These are phyloP conservation scores for Chalaropsis thielavioides DNA, from an alignment of 2,329 filamentous ascomycete species.

Conservation along the genomic window DNA sequence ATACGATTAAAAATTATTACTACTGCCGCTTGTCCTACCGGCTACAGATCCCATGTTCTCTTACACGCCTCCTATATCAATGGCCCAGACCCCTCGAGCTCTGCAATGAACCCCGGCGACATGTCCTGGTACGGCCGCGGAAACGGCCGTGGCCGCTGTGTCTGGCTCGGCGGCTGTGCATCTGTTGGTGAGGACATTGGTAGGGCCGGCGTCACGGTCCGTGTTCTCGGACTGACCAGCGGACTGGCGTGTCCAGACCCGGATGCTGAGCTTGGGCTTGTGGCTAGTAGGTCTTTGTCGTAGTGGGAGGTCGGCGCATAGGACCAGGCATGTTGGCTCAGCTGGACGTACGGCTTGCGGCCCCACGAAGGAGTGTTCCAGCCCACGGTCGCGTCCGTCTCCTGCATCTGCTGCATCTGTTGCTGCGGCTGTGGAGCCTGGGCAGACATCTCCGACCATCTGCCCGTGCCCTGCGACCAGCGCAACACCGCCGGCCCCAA, in stretches of 20 bases:
- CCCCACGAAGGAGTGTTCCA: conserved; percentile 4
- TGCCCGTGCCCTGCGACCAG: conserved; percentile 3
- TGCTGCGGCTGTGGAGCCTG: neutral
- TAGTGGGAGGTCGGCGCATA: conserved; percentile 10
- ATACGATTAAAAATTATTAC: neutral
- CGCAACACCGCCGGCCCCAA: neutral
- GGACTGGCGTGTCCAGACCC: neutral
- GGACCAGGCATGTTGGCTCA: conserved; percentile 7
- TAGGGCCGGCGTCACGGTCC: conserved; percentile 7
- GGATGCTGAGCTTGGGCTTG: neutral
- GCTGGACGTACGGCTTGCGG: conserved; percentile 1
- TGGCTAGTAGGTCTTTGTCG: neutral
- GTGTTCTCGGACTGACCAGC: conserved; percentile 1
- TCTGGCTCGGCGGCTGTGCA: neutral
- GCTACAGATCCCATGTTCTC: neutral
- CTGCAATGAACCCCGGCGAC: conserved; percentile 3
- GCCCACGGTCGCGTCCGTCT: neutral
- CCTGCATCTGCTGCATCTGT: neutral
- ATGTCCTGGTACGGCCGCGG: neutral
- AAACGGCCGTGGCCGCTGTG: neutral
- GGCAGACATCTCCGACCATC: neutral
- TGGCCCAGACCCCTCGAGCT: conserved; percentile 11
- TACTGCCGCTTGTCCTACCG: neutral
- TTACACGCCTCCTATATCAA: neutral
- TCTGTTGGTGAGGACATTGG: neutral